Evolutionary conservation across 805 yeast species (phyloP).

Genomic region (Wickerhamomyces sydowiorum): DNA sequence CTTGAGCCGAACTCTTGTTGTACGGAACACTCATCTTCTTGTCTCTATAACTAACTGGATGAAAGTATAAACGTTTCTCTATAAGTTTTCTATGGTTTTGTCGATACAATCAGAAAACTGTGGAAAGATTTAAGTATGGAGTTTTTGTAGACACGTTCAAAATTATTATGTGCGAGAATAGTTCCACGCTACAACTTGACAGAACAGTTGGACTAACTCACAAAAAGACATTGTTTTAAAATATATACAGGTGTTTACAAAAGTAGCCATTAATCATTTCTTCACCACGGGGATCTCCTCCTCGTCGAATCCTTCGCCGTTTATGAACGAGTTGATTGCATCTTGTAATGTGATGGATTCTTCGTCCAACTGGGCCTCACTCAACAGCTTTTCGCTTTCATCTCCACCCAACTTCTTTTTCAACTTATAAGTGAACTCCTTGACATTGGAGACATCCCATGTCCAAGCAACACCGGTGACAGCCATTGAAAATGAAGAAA

Average conservation of each 20-base stretch:
- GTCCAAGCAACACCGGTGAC: slow-evolving; percentile 77
- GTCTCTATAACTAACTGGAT: not conserved
- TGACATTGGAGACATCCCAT: slow-evolving; percentile 59
- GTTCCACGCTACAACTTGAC: not conserved
- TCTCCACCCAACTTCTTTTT: slow-evolving; percentile 64
- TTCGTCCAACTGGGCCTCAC: slow-evolving; percentile 45
- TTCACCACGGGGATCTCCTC: not conserved
- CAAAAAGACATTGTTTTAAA: not conserved
- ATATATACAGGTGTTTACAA: not conserved
- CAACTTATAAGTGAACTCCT: slow-evolving; percentile 70
- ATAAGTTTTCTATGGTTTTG: too few species aligned
- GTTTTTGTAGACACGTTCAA: not conserved
- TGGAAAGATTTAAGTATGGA: not conserved
- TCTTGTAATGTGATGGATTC: slow-evolving; percentile 55
- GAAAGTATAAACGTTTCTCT: too few species aligned
- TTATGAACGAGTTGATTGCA: slow-evolving; percentile 43
- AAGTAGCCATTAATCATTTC: not conserved
- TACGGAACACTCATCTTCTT: slow-evolving; percentile 7
- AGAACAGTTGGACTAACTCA: too few species aligned
- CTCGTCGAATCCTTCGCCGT: slow-evolving; percentile 29
- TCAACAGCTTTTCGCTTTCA: slow-evolving; percentile 42
- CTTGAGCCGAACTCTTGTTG: slow-evolving; percentile 5
- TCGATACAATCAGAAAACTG: not conserved
- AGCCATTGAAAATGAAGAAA: slow-evolving; percentile 65
- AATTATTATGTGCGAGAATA: not conserved